Evolutionary conservation across 2,329 filamentous ascomycete genomes (phyloP), one percentile per base, ranked within the genome.

Genomic region (Colletotrichum sp.): DNA sequence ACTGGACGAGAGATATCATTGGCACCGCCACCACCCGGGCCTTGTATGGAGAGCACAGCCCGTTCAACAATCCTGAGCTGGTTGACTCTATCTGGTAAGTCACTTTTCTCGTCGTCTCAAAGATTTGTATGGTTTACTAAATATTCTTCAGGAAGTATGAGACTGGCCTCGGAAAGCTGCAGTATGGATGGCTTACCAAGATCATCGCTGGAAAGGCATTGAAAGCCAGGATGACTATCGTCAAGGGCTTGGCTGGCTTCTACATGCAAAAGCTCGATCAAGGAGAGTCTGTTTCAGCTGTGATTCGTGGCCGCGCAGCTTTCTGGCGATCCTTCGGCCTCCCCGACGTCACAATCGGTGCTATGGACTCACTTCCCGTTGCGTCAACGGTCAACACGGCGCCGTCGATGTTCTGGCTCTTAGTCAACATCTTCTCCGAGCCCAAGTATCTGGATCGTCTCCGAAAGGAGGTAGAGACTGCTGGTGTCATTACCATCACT

Each of bases 11-110:
- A 5, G 72, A 84, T 3, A 74, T 83, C 4, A 81, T 88, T 64
- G 85, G 85, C 3, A 73, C 82, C 8, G 85, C 86, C 1, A 86
- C 85, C 0, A 81, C 82, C 16, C 77, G 81, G 16, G 83, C 84
- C 1, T 78, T 90, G 26, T 88, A 84, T 63, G 88, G 89, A 5
- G 82, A 84, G 1, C 78, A 86, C 9, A 89, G 88, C 69, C 86
- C 88, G 0, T 81, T 87, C 64, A 81, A 80, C 52, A 52, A 72
- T 1, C 7, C 18, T 6, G 52, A 68, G 21, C 24, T 72, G 7
- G 70, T 72, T 14, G 64, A 72, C 6, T 30, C 18, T 10, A 72
- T 72, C 21, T 72, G 70, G 70, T 72, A 52, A 0, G 52, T 13
- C 1, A 26, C 16, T 34, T 7, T 13, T 2, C 6, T 18, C 6